Base-by-base conservation (phyloP, 2,329 filamentous ascomycete species). In the Colletotrichum sp. region DNA sequence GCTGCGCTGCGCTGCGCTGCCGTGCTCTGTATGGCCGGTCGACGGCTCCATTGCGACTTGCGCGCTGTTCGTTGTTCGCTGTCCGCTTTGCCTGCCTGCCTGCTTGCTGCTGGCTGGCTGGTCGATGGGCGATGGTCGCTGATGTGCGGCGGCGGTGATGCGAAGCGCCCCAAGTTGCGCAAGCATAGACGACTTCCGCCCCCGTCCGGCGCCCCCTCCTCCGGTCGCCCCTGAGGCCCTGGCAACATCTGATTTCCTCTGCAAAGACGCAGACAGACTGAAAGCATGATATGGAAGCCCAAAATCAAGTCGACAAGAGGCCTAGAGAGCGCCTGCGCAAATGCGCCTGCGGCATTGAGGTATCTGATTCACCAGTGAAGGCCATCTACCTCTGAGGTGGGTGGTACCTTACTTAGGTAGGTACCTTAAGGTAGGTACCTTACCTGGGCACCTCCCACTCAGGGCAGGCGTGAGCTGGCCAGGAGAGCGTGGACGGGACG, bases 341-440 rank as follows among this genome's bases (percentile, higher is more conserved):
- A 76, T 76, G 74, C 74, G 74, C 74, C 74, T 52, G 59, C 36
- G 71, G 48, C 59, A 19, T 60, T 19, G 70, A 76, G 74, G 74
- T 76, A 73, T 48, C 70, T 25, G 68, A 60, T 75, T 73, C 73
- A 75, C 65, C 44, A 22, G 16, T 44, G n/a, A 44, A 67, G 22
- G 64, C 16, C 34, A 27, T 28, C 15, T 16, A n/a, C n/a, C 27
- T 28, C 36, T 44, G 16, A 36, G 16, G 25, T 30, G 27, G 16
- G 2, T 4, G 39, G 34, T 36, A 36, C 34, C 34, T 36, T 15
- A 30, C 30, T 30, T 30, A 27, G 52, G n/a, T 25, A 19, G 25
- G 30, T 63, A 36, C 32, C 32, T 34, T 19, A 48, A n/a, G 3
- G 57, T 19, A 28, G 27, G n/a, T 39, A 19, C 15, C n/a, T 19